Evolutionary conservation across 768 basidiomycete species (phyloP).

Genomic region (Russula earlei): DNA sequence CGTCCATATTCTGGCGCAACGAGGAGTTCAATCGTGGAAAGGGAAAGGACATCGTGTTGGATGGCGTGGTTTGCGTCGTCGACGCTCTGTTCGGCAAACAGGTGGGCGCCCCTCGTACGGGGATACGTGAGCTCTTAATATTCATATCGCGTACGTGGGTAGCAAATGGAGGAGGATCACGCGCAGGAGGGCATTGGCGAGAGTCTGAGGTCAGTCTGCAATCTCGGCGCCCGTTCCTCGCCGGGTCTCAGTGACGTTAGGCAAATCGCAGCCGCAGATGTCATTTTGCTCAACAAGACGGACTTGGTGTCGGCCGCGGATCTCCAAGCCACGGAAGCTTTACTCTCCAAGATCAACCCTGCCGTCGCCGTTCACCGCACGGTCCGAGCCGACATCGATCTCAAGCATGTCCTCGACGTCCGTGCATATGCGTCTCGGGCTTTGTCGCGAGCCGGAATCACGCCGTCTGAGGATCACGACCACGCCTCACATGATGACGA

Average conservation of each 20-base stretch:
- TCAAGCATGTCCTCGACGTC: conserved; percentile 69
- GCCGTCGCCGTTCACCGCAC: conserved; percentile 68
- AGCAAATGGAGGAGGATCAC: conserved; percentile 86
- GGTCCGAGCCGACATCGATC: conserved; percentile 58
- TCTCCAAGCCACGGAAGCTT: conserved; percentile 41
- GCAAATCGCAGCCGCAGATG: conserved; percentile 89
- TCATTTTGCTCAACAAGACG: conserved; percentile 85
- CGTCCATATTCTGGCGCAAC: conserved; percentile 80
- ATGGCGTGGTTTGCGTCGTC: conserved; percentile 89
- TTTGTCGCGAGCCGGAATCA: conserved; percentile 22
- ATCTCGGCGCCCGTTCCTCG: background rate
- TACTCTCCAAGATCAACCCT: conserved; percentile 72
- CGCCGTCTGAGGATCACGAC: conserved; percentile 24
- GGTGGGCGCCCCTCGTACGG: conserved; percentile 26
- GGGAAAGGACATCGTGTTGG: conserved; percentile 61
- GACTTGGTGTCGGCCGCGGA: conserved; percentile 53
- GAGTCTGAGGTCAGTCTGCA: conserved; percentile 54
- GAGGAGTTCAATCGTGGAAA: conserved; percentile 68
- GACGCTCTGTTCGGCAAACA: conserved; percentile 75
- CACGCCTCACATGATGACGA: conserved; percentile 27
- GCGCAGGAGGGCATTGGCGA: conserved; percentile 60
- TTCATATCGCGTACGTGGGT: background rate
- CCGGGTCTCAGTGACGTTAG: conserved; percentile 32
- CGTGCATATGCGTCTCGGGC: conserved; percentile 62
- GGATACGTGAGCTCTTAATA: no score